Evolutionary conservation across 1,139 yeast genomes (phyloP), one percentile per base, ranked within the genome.

Genomic region (Suhomyces ambrosiae): DNA sequence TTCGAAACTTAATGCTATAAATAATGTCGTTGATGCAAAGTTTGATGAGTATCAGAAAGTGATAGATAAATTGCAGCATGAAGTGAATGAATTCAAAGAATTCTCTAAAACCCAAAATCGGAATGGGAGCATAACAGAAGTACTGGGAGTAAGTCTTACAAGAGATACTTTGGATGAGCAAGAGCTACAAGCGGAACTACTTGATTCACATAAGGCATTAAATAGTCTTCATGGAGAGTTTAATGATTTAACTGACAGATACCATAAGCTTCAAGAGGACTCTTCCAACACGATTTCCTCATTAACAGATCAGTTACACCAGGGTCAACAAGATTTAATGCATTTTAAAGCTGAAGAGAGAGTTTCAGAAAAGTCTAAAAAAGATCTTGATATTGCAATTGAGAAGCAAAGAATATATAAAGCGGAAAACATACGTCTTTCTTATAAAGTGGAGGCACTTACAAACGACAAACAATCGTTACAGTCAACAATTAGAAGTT

Each of bases 341-440:
- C 21, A 29, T 0, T 40, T 50, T 9, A 55, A 49, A 24, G 49
- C 64, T 10, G 60, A 60, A 35, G 51, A 49, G 25, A 37, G 49
- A 19, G 48, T 49, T 7, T 37, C 56, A 12, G 71, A 68, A 10
- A 64, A 59, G 37, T 45, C 66, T 3, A 62, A 63, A 25, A 64
- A 61, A 26, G 76, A 71, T 17, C 55, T 76, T 27, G 68, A 71
- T 21, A 47, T 53, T 5, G 73, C 80, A 0, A 64, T 68, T 7
- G 73, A 75, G 18, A 76, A 74, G 45, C 79, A 76, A 42, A 54
- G 80, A 30, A 55, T 65, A 3, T 54, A 71, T 30, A 68, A 70
- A 26, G 73, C 80, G 4, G 84, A 79, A 44, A 76, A 74, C 44
- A 65, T 71, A 16, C 63, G 71, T 42, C 53, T 74, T 17, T 61